A percentile compares a stretch with the other conserved stretches of the same genome.
phyloP scores from a whole-genome alignment of 768 basidiomycete species.

The Kwoniella heveanensis region DNA sequence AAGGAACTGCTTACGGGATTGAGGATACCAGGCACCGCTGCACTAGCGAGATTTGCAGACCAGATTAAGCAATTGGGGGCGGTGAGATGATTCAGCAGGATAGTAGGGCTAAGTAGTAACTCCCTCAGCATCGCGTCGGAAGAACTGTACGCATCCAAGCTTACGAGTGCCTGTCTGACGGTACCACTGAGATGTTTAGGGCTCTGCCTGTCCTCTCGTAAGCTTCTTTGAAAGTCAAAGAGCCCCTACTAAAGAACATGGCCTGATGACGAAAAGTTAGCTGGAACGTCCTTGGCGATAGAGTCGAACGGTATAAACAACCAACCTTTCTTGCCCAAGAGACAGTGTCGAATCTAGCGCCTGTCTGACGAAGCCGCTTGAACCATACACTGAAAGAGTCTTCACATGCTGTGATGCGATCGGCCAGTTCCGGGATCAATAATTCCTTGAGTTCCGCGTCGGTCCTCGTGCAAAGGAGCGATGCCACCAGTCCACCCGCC shows the following conservation, averaged over 20 bases:
- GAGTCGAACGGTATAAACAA: too few relatives aligned
- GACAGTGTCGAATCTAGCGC: conserved; percentile 91
- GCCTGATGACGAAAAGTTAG: conserved; percentile 63
- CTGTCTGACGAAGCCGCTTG: conserved; percentile 73
- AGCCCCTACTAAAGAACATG: conserved; percentile 86
- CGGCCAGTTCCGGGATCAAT: conserved; percentile 79
- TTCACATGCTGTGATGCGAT: conserved; percentile 65
- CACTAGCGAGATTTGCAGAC: conserved; percentile 70
- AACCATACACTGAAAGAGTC: conserved; percentile 60
- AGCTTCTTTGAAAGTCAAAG: conserved; percentile 93
- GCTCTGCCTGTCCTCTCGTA: conserved; percentile 90
- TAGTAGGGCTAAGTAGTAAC: conserved; percentile 71
- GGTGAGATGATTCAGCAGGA: conserved; percentile 87
- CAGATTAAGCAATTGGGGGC: conserved; percentile 75
- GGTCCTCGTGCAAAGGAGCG: conserved; percentile 80
- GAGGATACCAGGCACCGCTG: conserved; percentile 91
- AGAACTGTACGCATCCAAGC: too few relatives aligned
- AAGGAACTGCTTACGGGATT: conserved; percentile 65
- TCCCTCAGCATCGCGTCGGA: background rate
- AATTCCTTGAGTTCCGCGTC: conserved; percentile 79
- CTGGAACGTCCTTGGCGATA: too few relatives aligned
- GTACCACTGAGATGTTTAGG: conserved; percentile 89
- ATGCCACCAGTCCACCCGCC: conserved; percentile 75
- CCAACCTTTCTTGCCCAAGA: conserved; percentile 84
- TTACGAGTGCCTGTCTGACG: conserved; percentile 82